Base-by-base conservation (phyloP, 306 rosid genomes). In the Hippophae rhamnoides region DNA sequence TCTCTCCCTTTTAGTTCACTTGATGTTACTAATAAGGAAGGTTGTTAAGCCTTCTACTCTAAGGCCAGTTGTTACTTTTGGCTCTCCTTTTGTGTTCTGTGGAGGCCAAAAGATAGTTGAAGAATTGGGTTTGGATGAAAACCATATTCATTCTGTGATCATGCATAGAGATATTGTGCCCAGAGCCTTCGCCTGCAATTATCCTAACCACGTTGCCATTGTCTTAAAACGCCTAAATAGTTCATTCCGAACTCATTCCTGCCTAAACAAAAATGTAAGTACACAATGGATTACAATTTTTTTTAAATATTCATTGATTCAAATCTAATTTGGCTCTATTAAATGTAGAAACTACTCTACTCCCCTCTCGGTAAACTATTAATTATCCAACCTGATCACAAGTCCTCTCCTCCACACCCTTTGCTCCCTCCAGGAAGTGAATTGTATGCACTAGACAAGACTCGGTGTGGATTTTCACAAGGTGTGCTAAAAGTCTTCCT, bases 131-230 rank as follows among this genome's bases (percentile, higher is more conserved):
- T 13, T 92, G 70, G 88, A 83, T 41, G 98, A 87, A 58, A 80
- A 74, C 60, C 68, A 80, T 9, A 73, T 92, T 54, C 93, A 75
- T 54, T 72, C 84, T 18, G 86, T 88, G n/a, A 75, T 85, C 78
- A 83, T 88, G 98, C 98, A 92, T 31, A 86, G 96, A 78, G 98
- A 92, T 66, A 85, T 92, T 23, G 95, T 92, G 74, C 98, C 98
- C 1, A 83, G 98, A 66, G 96, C 96, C 56, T 92, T 92, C 82
- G 83, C 98, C 60, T 92, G 98, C 82, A 82, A 78, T 65, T 92
- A 87, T 52, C 98, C 98, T 1, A 69, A 88, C 61, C 89, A 88
- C 52, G 89, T 85, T 1, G 85, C 88, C 14, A 57, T 69, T 0
- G 54, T 92, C 63, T 86, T 92, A 58, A 88, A 81, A 73, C 95